These are phyloP conservation scores for Chaetoceros tenuissimus DNA, from an alignment of 108 stramenopile genomes.

Conservation along the genomic window DNA sequence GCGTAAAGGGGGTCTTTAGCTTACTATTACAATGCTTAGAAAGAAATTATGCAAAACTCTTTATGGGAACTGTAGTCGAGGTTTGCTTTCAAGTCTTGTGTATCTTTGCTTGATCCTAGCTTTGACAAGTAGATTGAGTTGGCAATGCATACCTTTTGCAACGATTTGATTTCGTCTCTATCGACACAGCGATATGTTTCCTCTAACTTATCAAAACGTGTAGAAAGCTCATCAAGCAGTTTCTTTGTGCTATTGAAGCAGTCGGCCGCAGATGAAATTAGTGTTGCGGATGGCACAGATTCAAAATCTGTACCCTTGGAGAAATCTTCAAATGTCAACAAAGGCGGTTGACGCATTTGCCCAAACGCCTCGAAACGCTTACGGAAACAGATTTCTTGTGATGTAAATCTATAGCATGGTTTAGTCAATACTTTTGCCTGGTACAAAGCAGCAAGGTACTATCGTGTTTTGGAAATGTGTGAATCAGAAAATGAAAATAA, in stretches of 20 bases:
- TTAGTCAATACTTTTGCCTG: constrained; percentile 48
- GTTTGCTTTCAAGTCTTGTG: constrained; percentile 10
- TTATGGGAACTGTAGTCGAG: constrained; percentile 40
- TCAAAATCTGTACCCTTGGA: constrained; percentile 51
- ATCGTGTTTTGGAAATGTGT: not conserved
- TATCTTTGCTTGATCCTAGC: constrained; percentile 19
- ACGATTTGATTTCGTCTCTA: constrained; percentile 31
- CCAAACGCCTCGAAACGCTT: constrained; percentile 63
- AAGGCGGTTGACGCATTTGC: constrained; percentile 55
- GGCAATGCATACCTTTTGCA: constrained; percentile 59
- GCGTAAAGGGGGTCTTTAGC: too few relatives aligned
- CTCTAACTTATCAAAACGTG: constrained; percentile 10
- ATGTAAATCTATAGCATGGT: constrained; percentile 42
- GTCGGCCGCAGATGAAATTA: constrained; percentile 45
- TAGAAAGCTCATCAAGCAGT: constrained; percentile 29
- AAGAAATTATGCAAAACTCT: constrained; percentile 52
- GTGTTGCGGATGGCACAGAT: constrained; percentile 27
- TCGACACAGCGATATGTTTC: constrained; percentile 23
- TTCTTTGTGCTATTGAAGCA: constrained; percentile 45
- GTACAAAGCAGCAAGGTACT: constrained; percentile 47
- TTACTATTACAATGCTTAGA: too few relatives aligned
- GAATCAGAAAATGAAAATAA: not conserved
- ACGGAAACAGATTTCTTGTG: constrained; percentile 41
- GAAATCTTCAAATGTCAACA: constrained; percentile 55
- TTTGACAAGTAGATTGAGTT: constrained; percentile 59